Percentiles rank a stretch among this genome's conserved stretches.
Conservation (phyloP, 1,284 basidiomycete species). For the Naganishia liquefaciens region DNA sequence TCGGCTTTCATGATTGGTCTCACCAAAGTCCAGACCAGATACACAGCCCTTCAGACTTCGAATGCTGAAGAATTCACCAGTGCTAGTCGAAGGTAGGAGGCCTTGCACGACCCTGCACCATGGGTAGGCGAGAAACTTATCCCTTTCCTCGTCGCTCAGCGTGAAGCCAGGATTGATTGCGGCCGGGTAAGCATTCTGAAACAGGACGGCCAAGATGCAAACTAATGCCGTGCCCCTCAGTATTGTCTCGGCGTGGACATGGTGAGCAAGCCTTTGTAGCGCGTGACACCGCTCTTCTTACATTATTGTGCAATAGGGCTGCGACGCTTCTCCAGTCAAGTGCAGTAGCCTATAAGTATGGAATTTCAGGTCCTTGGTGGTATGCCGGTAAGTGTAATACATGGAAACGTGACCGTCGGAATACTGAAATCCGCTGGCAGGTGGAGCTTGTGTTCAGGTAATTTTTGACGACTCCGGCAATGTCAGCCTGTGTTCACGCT, state of each 20-base stretch:
- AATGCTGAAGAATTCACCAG: slow-evolving; percentile 74
- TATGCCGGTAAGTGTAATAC: slow-evolving; percentile 24
- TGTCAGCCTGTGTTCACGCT: slow-evolving; percentile 38
- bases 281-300: slow-evolving; percentile 40
- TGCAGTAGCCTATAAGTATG: slow-evolving; percentile 79
- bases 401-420: not conserved
- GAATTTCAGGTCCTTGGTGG: slow-evolving; percentile 61
- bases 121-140: not conserved
- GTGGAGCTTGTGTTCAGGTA: slow-evolving; percentile 23
- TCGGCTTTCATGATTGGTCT: slow-evolving; percentile 66
- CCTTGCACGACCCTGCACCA: not conserved
- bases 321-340: slow-evolving; percentile 53
- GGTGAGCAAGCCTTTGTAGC: slow-evolving; percentile 44
- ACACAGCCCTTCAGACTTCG: slow-evolving; percentile 45
- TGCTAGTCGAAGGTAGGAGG: slow-evolving; percentile 56
- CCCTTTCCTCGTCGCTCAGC: slow-evolving; percentile 60
- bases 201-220: slow-evolving; percentile 56
- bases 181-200: slow-evolving; percentile 63
- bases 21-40: slow-evolving; percentile 47
- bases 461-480: not conserved
- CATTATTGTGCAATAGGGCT: not conserved
- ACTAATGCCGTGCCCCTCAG: slow-evolving; percentile 40
- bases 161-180: slow-evolving; percentile 88
- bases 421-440: not conserved
- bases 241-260: slow-evolving; percentile 60